These are phyloP conservation scores for Candida boleticola DNA, from an alignment of 805 yeast species.

Conservation along the genomic window DNA sequence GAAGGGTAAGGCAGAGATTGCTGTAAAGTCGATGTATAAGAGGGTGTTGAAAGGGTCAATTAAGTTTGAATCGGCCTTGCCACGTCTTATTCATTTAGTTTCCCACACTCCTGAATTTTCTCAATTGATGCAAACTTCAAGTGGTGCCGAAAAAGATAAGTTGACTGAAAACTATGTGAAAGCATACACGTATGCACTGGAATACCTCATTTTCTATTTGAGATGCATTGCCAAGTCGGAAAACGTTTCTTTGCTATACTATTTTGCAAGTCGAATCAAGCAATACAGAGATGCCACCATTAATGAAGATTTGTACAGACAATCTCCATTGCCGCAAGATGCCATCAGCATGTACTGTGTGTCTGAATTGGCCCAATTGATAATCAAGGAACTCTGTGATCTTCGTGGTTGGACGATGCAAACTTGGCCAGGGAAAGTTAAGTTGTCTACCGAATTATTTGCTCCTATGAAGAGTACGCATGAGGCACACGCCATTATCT, in stretches of 20 bases:
- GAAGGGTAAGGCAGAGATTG: constrained; percentile 53
- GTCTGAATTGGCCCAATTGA: constrained; percentile 71
- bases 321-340: constrained; percentile 19
- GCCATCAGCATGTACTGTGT: constrained; percentile 54
- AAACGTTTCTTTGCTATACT: constrained; percentile 71
- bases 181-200: constrained; percentile 54
- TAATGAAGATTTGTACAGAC: constrained; percentile 27
- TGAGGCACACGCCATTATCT: constrained; percentile 57
- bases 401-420: constrained; percentile 65
- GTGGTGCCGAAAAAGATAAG: constrained; percentile 13
- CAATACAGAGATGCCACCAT: constrained; percentile 64
- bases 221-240: constrained; percentile 59
- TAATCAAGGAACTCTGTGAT: constrained; percentile 57
- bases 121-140: constrained; percentile 25
- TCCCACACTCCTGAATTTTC: constrained; percentile 73
- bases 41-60: constrained; percentile 33
- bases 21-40: constrained; percentile 64
- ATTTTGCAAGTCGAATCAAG: constrained; percentile 74
- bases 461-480: constrained; percentile 54
- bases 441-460: constrained; percentile 68
- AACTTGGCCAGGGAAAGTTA: constrained; percentile 79
- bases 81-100: constrained; percentile 64
- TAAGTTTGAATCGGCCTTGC: constrained; percentile 62
- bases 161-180: constrained; percentile 26
- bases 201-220: constrained; percentile 59